These are phyloP conservation scores for Combretum micranthum DNA, from an alignment of 345 rosid genomes.

Conservation along the genomic window DNA sequence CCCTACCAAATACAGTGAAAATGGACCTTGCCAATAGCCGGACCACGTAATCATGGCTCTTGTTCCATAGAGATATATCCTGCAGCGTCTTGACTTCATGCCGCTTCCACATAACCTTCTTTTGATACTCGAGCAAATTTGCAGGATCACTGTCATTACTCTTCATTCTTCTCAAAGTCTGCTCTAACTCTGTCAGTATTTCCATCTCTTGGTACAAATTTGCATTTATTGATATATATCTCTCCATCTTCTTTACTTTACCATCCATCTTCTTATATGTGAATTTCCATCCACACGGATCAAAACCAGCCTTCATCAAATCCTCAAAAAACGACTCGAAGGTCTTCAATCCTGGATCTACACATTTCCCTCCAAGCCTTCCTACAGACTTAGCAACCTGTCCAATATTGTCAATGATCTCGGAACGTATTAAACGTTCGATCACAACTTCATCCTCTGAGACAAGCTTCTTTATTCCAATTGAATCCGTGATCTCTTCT, in stretches of 20 bases:
- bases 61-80: constrained; percentile 81
- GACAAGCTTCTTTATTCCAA: constrained; percentile 73
- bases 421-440: constrained; percentile 50
- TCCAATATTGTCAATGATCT: constrained; percentile 57
- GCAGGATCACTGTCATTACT: constrained; percentile 46
- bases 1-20: constrained; percentile 65
- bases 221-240: constrained; percentile 59
- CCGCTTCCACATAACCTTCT: constrained; percentile 74
- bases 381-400: constrained; percentile 62
- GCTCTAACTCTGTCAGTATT: constrained; percentile 68
- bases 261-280: constrained; percentile 73
- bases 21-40: constrained; percentile 66
- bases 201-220: constrained; percentile 90
- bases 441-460: constrained; percentile 75
- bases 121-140: constrained; percentile 54
- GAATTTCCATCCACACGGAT: constrained; percentile 72
- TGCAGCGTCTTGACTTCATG: constrained; percentile 74
- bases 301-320: constrained; percentile 43
- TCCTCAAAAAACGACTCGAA: constrained; percentile 54
- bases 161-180: constrained; percentile 66
- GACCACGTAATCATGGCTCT: constrained; percentile 67
- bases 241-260: constrained; percentile 84
- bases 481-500: constrained; percentile 53
- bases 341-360: constrained; percentile 53
- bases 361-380: constrained; percentile 68